Conservation (phyloP, 805 yeast genomes). For the Suhomyces xylopsoci region DNA sequence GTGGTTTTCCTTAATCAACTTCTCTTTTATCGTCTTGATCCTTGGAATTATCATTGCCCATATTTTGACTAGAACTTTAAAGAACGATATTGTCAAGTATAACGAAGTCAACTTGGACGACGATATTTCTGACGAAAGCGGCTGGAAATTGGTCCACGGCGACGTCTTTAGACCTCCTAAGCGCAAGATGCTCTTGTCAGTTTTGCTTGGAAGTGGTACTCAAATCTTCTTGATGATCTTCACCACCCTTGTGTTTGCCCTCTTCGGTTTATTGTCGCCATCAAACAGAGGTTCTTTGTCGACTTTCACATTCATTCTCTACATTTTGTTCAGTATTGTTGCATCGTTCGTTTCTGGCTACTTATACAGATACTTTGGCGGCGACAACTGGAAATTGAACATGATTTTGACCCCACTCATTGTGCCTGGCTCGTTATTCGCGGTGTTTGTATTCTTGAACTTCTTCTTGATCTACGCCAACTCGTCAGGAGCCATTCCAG, state of each 20-base stretch:
- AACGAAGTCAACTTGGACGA: slow-evolving; percentile 86
- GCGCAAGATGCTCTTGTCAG: slow-evolving; percentile 66
- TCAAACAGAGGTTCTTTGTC: slow-evolving; percentile 91
- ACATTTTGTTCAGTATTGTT: slow-evolving; percentile 73
- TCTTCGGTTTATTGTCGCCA: slow-evolving; percentile 87
- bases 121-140: slow-evolving; percentile 87
- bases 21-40: slow-evolving; percentile 74
- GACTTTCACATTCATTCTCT: slow-evolving; percentile 83
- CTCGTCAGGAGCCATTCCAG: slow-evolving; percentile 93
- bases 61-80: slow-evolving; percentile 72
- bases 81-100: slow-evolving; percentile 81
- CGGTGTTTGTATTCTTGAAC: slow-evolving; percentile 65
- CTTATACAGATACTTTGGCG: slow-evolving; percentile 85
- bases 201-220: slow-evolving; percentile 82
- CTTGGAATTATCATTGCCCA: slow-evolving; percentile 77
- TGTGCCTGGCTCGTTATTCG: slow-evolving; percentile 78
- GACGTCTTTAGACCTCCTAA: slow-evolving; percentile 89
- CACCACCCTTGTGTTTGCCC: slow-evolving; percentile 74
- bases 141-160: slow-evolving; percentile 96
- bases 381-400: slow-evolving; percentile 86
- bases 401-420: slow-evolving; percentile 76
- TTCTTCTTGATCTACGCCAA: slow-evolving; percentile 72
- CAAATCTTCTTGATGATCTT: slow-evolving; percentile 78
- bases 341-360: slow-evolving; percentile 89
- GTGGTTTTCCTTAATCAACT: slow-evolving; percentile 91